Evolutionary conservation across 768 basidiomycete genomes (phyloP).

Genomic region (Flagelloscypha sp.): DNA sequence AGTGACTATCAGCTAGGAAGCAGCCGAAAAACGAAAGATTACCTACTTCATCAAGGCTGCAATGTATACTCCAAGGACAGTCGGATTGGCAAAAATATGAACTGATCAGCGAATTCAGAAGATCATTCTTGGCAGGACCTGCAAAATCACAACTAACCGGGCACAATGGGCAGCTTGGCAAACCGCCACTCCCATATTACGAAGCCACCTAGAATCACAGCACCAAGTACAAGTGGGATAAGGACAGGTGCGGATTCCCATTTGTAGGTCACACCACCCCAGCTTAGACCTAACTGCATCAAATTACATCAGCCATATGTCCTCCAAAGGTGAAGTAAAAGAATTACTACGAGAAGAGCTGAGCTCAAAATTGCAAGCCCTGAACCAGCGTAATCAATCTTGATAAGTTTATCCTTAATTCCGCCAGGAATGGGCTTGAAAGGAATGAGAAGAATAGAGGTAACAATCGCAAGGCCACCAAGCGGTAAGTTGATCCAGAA

Average conservation of each 20-base stretch:
- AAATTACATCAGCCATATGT: no score
- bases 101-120: conserved; percentile 29
- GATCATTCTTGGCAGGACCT: not conserved
- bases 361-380: no score
- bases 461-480: conserved; percentile 41
- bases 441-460: conserved; percentile 57
- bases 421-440: conserved; percentile 60
- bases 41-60: conserved; percentile 61
- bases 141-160: conserved; percentile 34
- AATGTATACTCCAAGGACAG: conserved; percentile 60
- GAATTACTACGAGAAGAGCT: not conserved
- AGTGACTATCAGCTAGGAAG: no score
- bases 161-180: conserved; percentile 63
- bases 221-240: conserved; percentile 47
- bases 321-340: no score
- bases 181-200: conserved; percentile 68
- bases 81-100: conserved; percentile 61
- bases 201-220: conserved; percentile 47
- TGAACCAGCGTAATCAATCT: not conserved
- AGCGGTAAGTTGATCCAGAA: conserved; percentile 68
- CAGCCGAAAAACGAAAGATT: not conserved
- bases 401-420: conserved; percentile 27
- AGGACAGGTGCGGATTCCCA: conserved; percentile 65
- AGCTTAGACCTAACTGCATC: no score
- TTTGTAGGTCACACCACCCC: conserved; percentile 68